Evolutionary conservation across 176 grass and related monocot species (phyloP), one percentile per base, ranked within the genome.

Genomic region (Ampelocalamus luodianensis): DNA sequence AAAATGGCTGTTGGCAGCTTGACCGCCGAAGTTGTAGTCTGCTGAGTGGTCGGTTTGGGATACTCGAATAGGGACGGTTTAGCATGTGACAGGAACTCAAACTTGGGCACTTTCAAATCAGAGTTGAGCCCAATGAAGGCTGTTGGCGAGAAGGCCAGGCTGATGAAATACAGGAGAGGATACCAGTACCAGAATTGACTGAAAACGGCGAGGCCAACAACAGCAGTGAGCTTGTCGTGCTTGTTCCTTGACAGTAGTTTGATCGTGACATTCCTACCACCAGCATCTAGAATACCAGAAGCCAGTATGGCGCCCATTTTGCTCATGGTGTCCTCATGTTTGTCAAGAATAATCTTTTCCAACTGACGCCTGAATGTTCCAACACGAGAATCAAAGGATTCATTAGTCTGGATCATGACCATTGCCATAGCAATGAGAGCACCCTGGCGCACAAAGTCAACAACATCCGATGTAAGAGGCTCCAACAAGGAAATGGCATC

Each of bases 141-240:
- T 34, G 97, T 99, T 38, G 87, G 93, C 11, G 97, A 96, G 87
- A 99, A 99, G 79, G 97, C 83, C 51, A 99, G 49, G 90, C 91
- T 96, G 69, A 99, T 90, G 72, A 99, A 99, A 77, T 99, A 96
- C 51, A 94, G 42, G 39, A 99, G 97, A 10, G 97, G 97, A 79
- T 99, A 96, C 97, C 97, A 99, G 79, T 99, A 99, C 97, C 97
- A 99, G 88, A 99, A 99, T 82, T 99, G 97, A 78, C 90, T 96
- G 82, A 99, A 99, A 66, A 99, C 87, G 0, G 93, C 93, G 10
- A 99, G 97, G 49, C 97, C 97, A 86, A 99, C 83, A 34, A 96
- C 92, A 22, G 97, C 97, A 68, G 97, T 99, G 20, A 99, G 90
- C 71, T 95, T 93, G 73, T 99, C 97, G 38, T 99, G 93, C 46